Conservation (phyloP, 2,329 filamentous ascomycete genomes). For the Aspergillus proliferans region DNA sequence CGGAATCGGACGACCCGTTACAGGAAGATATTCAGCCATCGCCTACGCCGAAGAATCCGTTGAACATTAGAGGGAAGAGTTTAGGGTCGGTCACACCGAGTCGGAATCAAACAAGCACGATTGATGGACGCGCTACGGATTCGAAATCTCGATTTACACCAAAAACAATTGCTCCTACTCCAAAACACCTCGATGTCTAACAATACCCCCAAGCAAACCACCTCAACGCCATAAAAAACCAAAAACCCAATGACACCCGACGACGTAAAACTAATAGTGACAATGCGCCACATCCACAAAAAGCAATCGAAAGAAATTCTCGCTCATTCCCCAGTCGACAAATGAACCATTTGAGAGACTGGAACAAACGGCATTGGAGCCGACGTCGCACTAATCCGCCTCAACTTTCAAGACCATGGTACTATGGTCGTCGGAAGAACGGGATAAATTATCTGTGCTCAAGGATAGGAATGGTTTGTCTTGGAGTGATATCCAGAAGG, state of each 20-base stretch:
- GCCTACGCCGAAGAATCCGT: constrained; percentile 19
- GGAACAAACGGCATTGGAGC: constrained; percentile 26
- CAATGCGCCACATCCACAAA: constrained; percentile 21
- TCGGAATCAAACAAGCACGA: constrained; percentile 2
- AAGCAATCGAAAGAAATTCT: constrained; percentile 26
- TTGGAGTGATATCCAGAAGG: constrained; percentile 23
- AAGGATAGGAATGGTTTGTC: constrained; percentile 22
- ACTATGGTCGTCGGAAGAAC: constrained; percentile 25
- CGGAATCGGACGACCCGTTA: constrained; percentile 39
- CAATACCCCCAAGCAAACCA: not conserved
- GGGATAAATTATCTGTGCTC: constrained; percentile 18
- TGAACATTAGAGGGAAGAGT: constrained; percentile 18
- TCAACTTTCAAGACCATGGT: constrained; percentile 23
- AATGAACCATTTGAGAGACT: constrained; percentile 15
- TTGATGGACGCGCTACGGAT: not conserved
- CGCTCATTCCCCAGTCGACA: constrained; percentile 21
- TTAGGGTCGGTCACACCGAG: constrained; percentile 2
- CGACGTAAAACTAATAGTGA: constrained; percentile 25
- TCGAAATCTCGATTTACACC: constrained; percentile 1
- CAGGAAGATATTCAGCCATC: constrained; percentile 29
- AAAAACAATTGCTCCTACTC: constrained; percentile 1
- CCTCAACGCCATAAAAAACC: constrained; percentile 14
- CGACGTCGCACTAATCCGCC: constrained; percentile 20
- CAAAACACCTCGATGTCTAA: not conserved
- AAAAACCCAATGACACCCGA: constrained; percentile 22